Conservation (phyloP, 169 alveolate species). For the Eimeria falciformis region DNA sequence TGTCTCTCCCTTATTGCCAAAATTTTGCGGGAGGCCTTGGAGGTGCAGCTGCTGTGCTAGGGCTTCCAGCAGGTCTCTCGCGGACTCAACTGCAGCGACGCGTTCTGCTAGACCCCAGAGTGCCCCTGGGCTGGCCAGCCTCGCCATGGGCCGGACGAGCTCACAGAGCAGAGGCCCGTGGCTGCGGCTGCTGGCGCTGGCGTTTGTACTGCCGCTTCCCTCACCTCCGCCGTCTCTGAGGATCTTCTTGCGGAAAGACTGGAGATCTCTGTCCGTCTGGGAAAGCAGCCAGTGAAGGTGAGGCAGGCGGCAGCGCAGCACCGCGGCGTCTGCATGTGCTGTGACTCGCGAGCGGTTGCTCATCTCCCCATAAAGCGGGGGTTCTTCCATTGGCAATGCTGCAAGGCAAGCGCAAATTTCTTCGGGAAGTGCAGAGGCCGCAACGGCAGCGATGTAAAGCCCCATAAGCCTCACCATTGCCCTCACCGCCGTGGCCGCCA, state of each 20-base stretch:
- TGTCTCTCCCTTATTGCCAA: neutral
- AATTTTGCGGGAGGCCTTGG: neutral
- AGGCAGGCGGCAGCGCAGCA: constrained; percentile 39
- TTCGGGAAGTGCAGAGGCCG: constrained; percentile 40
- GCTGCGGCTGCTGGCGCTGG: constrained; percentile 21
- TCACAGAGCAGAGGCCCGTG: constrained; percentile 5
- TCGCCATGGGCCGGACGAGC: constrained; percentile 49
- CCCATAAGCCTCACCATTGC: constrained; percentile 26
- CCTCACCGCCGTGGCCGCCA: constrained; percentile 5
- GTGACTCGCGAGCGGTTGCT: constrained; percentile 4
- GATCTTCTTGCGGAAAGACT: neutral
- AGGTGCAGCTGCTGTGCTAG: neutral
- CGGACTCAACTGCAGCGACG: constrained; percentile 49
- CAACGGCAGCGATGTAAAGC: constrained; percentile 52
- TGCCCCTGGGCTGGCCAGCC: constrained; percentile 65
- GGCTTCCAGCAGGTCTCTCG: neutral
- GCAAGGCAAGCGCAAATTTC: neutral
- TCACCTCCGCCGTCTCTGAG: neutral
- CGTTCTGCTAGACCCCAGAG: constrained; percentile 55
- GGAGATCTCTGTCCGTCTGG: neutral
- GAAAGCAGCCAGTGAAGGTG: constrained; percentile 25
- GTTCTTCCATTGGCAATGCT: neutral
- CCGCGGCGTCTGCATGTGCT: constrained; percentile 42
- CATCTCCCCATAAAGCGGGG: neutral
- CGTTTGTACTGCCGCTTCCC: neutral